phyloP scores from a whole-genome alignment of 192 early-diverging fungal genomes.

The Chytriomyces sp. region DNA sequence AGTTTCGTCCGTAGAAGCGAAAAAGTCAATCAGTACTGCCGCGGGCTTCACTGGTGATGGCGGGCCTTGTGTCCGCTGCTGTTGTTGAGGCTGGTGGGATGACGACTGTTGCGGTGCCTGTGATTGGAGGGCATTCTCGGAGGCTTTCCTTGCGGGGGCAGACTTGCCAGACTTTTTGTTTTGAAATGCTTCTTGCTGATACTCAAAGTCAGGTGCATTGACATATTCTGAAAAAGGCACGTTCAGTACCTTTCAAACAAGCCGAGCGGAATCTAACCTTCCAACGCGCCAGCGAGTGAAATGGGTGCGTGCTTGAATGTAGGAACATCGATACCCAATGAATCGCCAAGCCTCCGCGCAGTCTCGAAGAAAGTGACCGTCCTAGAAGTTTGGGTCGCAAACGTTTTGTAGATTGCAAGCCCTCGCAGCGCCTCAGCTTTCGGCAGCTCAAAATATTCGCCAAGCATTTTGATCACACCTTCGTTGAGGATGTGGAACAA shows the following conservation, averaged over 20 bases:
- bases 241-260: background rate
- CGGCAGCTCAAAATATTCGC: constrained; percentile 75
- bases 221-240: constrained; percentile 38
- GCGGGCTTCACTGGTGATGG: constrained; percentile 22
- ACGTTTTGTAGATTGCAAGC: constrained; percentile 75
- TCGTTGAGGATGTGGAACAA: constrained; percentile 79
- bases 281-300: constrained; percentile 63
- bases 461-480: constrained; percentile 73
- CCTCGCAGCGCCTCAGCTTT: constrained; percentile 63
- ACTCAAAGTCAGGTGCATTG: constrained; percentile 73
- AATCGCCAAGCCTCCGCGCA: constrained; percentile 59
- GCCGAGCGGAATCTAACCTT: constrained; percentile 44
- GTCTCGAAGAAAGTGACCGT: constrained; percentile 70
- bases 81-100: constrained; percentile 4
- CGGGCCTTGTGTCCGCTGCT: background rate
- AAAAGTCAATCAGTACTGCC: constrained; percentile 41
- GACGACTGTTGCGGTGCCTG: background rate
- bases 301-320: constrained; percentile 75
- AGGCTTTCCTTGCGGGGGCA: background rate
- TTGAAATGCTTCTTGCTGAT: constrained; percentile 52
- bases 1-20: constrained; percentile 38
- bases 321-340: constrained; percentile 68
- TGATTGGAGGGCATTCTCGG: background rate
- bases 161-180: constrained; percentile 36
- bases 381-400: constrained; percentile 70